A percentile compares a stretch with the other conserved stretches of the same genome.
Evolutionary conservation across 164 flowering plant genomes (phyloP).

Genomic region (Magnolia sinica): DNA sequence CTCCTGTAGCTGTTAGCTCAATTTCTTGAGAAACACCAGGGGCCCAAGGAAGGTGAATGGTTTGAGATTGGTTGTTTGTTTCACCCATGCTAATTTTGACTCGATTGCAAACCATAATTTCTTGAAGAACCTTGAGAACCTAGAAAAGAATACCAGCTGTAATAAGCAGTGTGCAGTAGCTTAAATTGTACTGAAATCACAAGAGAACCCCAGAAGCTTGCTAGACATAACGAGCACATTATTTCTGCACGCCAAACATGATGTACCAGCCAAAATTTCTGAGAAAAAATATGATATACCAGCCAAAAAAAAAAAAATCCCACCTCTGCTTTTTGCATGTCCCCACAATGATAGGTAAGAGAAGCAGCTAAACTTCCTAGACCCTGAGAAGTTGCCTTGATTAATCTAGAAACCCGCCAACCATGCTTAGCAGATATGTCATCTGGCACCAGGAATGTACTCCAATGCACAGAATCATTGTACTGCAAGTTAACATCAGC

Average conservation of each 20-base stretch:
- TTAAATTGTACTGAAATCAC: not conserved
- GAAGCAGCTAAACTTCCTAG: constrained; percentile 71
- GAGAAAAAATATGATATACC: not conserved
- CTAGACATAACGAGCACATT: not conserved
- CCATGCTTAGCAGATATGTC: constrained; percentile 34
- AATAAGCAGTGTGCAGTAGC: not conserved
- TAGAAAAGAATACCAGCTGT: constrained; percentile 13
- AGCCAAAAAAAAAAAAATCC: constrained; percentile 7
- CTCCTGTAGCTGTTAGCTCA: constrained; percentile 77
- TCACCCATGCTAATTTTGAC: constrained; percentile 46
- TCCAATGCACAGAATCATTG: constrained; percentile 54
- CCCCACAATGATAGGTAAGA: constrained; percentile 46
- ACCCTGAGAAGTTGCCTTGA: constrained; percentile 61
- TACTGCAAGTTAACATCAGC: constrained; percentile 60
- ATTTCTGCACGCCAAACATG: not conserved
- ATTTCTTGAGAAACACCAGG: constrained; percentile 72
- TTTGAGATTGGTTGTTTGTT: constrained; percentile 19
- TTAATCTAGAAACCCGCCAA: constrained; percentile 46
- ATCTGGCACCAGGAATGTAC: constrained; percentile 36
- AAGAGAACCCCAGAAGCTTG: not conserved
- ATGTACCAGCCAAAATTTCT: no score
- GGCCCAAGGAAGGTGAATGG: constrained; percentile 83
- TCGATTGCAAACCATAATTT: constrained; percentile 70
- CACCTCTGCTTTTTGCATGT: constrained; percentile 53
- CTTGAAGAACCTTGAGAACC: constrained; percentile 75